Conservation (phyloP, 352 stramenopile genomes). For the Globisporangium emineosum region DNA sequence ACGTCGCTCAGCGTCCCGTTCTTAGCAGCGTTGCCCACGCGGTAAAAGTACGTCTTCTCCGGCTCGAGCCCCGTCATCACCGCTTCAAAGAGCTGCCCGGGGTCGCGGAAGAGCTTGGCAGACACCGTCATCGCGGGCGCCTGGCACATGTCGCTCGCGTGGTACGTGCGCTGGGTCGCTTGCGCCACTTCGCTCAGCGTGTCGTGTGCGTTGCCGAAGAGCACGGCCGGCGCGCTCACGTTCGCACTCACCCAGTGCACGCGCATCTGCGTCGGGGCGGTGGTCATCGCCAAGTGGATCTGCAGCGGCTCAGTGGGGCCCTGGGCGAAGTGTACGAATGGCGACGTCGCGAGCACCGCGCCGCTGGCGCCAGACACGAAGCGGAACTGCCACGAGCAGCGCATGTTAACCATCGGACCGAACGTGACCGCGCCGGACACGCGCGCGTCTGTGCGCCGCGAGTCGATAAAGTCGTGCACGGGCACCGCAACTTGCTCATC, state of each 20-base stretch:
- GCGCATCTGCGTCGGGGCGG: constrained; percentile 31
- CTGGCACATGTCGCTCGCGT: constrained; percentile 15
- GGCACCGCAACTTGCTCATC: constrained; percentile 7
- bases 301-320: constrained; percentile 34
- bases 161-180: constrained; percentile 6
- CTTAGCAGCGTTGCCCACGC: constrained; percentile 5
- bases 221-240: constrained; percentile 35
- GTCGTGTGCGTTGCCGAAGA: constrained; percentile 25
- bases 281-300: constrained; percentile 13
- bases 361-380: constrained; percentile 22
- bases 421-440: constrained; percentile 8
- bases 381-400: constrained; percentile 25
- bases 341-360: constrained; percentile 27
- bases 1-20: constrained; percentile 12
- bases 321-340: constrained; percentile 28
- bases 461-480: constrained; percentile 21
- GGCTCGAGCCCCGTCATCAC: constrained; percentile 13
- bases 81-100: constrained; percentile 17
- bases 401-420: constrained; percentile 29
- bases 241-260: constrained; percentile 52
- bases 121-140: constrained; percentile 9
- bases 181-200: constrained; percentile 15
- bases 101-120: constrained; percentile 13
- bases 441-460: background rate
- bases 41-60: constrained; percentile 16